phyloP scores from a whole-genome alignment of 495 filamentous ascomycete species.

The Cairneyella variabilis region DNA sequence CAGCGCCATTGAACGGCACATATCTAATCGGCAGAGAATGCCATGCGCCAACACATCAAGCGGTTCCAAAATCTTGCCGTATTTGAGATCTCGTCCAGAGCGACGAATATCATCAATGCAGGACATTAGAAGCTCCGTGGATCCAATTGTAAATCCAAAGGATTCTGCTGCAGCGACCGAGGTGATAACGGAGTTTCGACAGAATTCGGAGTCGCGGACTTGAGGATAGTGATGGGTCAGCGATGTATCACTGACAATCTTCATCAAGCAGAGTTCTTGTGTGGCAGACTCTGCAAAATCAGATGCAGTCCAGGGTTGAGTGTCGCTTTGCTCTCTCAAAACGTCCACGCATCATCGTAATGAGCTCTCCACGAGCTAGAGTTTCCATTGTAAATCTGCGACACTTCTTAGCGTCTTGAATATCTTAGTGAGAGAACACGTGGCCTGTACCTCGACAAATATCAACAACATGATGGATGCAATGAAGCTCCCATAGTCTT shows the following conservation, averaged over 20 bases:
- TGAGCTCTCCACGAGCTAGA: not conserved
- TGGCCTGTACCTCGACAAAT: conserved; percentile 13
- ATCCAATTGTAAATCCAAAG: not conserved
- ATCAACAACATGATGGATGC: conserved; percentile 18
- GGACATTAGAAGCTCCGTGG: not conserved
- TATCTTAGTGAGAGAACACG: not conserved
- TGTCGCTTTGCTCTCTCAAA: not conserved
- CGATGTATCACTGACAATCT: conserved; percentile 15
- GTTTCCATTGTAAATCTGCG: conserved; percentile 22
- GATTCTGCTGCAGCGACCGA: not conserved
- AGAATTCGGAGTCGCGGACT: not conserved
- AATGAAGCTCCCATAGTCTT: conserved; percentile 14
- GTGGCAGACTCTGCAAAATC: conserved; percentile 18
- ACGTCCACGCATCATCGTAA: not conserved
- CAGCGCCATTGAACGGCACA: too few species aligned
- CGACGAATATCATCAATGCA: not conserved
- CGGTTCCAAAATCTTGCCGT: not conserved
- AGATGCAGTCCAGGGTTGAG: conserved; percentile 12
- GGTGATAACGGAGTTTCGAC: not conserved
- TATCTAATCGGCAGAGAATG: too few species aligned
- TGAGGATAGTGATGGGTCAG: not conserved
- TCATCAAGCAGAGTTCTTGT: conserved; percentile 17
- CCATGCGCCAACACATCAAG: not conserved
- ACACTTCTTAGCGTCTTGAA: not conserved
- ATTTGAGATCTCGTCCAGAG: not conserved